phyloP scores from a whole-genome alignment of 2,329 filamentous ascomycete species.

The Pseudophaeomoniella oleicola region DNA sequence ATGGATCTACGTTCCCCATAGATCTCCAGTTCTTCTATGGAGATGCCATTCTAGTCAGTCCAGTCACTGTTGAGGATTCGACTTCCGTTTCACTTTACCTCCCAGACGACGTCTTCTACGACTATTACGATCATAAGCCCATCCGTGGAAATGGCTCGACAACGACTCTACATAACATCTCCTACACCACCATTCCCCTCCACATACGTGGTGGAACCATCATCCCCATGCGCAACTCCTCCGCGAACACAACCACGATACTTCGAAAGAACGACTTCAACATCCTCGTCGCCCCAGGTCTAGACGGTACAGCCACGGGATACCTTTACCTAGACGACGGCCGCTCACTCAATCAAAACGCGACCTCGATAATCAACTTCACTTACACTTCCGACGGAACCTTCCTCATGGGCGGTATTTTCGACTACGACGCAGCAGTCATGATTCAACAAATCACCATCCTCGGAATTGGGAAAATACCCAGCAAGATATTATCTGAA shows the following conservation, averaged over 20 bases:
- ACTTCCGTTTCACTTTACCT: constrained; percentile 42
- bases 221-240: constrained; percentile 38
- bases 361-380: constrained; percentile 46
- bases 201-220: constrained; percentile 48
- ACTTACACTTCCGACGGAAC: constrained; percentile 36
- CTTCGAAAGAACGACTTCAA: constrained; percentile 51
- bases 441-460: too few relatives aligned
- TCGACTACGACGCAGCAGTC: too few relatives aligned
- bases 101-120: constrained; percentile 44
- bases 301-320: constrained; percentile 49
- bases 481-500: too few relatives aligned
- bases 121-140: constrained; percentile 39
- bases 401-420: constrained; percentile 37
- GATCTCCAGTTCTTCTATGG: constrained; percentile 47
- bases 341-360: constrained; percentile 45
- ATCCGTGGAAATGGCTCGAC: constrained; percentile 31
- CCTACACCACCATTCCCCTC: constrained; percentile 42
- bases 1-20: constrained; percentile 36
- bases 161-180: constrained; percentile 29
- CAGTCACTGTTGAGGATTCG: constrained; percentile 36
- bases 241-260: constrained; percentile 46
- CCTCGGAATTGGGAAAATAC: too few relatives aligned
- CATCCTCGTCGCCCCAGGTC: constrained; percentile 52
- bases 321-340: constrained; percentile 68
- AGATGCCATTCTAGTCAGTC: constrained; percentile 39